Conservation (phyloP, 1,139 yeast genomes). For the Yamadazyma triangularis region DNA sequence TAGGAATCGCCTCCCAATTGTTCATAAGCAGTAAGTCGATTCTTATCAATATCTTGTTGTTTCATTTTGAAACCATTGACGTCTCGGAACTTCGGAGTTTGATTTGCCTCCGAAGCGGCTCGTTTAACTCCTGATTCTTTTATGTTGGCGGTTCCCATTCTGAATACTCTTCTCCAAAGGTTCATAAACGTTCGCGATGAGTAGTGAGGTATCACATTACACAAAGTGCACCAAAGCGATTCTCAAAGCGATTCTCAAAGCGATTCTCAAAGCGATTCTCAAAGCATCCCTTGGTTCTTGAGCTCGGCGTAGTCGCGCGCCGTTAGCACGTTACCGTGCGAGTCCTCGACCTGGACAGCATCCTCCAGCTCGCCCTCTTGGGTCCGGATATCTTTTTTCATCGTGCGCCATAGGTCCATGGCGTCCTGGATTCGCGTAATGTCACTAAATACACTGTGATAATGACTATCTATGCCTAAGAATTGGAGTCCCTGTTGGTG, state of each 20-base stretch:
- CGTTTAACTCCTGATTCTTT: slow-evolving; percentile 25
- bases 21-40: slow-evolving; percentile 35
- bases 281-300: slow-evolving; percentile 83
- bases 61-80: slow-evolving; percentile 46
- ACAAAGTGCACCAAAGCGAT: too few relatives aligned
- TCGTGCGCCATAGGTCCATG: slow-evolving; percentile 45
- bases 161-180: slow-evolving; percentile 1
- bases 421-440: slow-evolving; percentile 71
- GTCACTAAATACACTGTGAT: slow-evolving; percentile 51
- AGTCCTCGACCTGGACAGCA: slow-evolving; percentile 82
- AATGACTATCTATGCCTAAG: slow-evolving; percentile 58
- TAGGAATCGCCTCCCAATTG: slow-evolving; percentile 33
- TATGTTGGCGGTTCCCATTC: slow-evolving; percentile 4
- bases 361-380: slow-evolving; percentile 46
- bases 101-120: slow-evolving; percentile 14
- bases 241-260: too few relatives aligned
- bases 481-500: slow-evolving; percentile 74
- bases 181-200: too few relatives aligned
- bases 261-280: too few relatives aligned
- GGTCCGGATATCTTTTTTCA: slow-evolving; percentile 36
- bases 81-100: slow-evolving; percentile 31
- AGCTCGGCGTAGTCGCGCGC: slow-evolving; percentile 77
- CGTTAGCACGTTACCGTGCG: slow-evolving; percentile 88
- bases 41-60: slow-evolving; percentile 43
- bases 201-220: too few relatives aligned